phyloP scores from a whole-genome alignment of 78 protist genomes.

The Isochrysis galbana region DNA sequence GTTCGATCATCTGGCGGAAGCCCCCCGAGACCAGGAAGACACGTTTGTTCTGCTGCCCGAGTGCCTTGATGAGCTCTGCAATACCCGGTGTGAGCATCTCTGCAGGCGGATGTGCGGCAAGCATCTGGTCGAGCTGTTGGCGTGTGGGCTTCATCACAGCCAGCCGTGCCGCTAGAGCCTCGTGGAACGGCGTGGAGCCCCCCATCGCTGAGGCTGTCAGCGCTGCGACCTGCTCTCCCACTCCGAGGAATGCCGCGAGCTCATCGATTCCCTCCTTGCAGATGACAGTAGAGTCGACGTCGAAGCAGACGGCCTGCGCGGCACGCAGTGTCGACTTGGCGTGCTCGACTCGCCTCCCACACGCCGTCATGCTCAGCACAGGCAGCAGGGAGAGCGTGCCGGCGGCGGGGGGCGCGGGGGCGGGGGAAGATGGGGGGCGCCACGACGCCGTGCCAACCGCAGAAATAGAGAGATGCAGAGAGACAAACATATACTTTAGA shows the following conservation, averaged over 20 bases:
- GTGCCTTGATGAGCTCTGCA: neutral
- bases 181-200: slow-evolving; percentile 47
- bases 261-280: slow-evolving; percentile 62
- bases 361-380: neutral
- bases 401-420: too few species aligned
- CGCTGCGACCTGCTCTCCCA: slow-evolving; percentile 57
- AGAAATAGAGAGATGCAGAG: too few species aligned
- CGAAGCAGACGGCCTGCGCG: slow-evolving; percentile 60
- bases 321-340: neutral
- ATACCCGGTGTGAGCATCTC: slow-evolving; percentile 21
- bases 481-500: too few species aligned
- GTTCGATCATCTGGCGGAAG: slow-evolving; percentile 55
- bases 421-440: too few species aligned
- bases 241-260: slow-evolving; percentile 49
- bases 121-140: neutral
- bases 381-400: too few species aligned
- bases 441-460: too few species aligned
- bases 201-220: slow-evolving; percentile 62
- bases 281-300: slow-evolving; percentile 58
- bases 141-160: slow-evolving; percentile 48
- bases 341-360: neutral
- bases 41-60: neutral
- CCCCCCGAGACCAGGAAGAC: slow-evolving; percentile 64
- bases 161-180: slow-evolving; percentile 49
- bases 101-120: neutral